Base-by-base conservation (phyloP, 768 basidiomycete genomes). In the Sarcodon sp. region DNA sequence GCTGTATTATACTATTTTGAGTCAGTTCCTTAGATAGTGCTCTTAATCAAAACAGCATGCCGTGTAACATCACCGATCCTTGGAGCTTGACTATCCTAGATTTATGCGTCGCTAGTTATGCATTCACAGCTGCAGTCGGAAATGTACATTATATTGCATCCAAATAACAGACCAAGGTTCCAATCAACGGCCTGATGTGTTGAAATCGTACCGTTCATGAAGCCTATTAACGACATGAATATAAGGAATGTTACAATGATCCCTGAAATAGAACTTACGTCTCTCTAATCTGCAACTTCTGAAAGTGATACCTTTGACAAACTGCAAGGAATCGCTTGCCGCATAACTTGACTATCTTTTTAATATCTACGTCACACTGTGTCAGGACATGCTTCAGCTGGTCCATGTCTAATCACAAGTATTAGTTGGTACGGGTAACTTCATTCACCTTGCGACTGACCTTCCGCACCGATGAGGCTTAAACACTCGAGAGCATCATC, bases 281-380 rank as follows among this genome's bases (percentile, higher is more conserved):
- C n/a, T 41, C 39, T 41, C n/a, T 41, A 4, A 41, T 41, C 16
- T 41, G 39, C 8, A 41, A 27, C 4, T 41, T 41, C 2, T 4
- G 39, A 4, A 41, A 41, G 39, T 41, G 39, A 13, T 41, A 27
- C 8, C 27, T 41, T 16, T 41, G 39, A 15, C 15, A 41, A 27
- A 41, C 13, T 13, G 11, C 13, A 13, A 41, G 39, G 39, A 41
- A 41, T 27, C 27, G 7, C 43, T 7, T 10, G 18, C 9, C 48
- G 48, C 35, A 54, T 16, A 16, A 39, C 11, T 32, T 47, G 38
- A n/a, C 18, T 21, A 33, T 51, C 48, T 54, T 47, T 13, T 16
- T 15, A 18, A 6, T 44, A 3, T 21, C 35, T n/a, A 50, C 35
- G 18, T 27, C 44, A 1, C 7, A 13, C 9, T 13, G 39, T 11